phyloP scores from a whole-genome alignment of 805 yeast genomes.

The Lachancea mirantina region DNA sequence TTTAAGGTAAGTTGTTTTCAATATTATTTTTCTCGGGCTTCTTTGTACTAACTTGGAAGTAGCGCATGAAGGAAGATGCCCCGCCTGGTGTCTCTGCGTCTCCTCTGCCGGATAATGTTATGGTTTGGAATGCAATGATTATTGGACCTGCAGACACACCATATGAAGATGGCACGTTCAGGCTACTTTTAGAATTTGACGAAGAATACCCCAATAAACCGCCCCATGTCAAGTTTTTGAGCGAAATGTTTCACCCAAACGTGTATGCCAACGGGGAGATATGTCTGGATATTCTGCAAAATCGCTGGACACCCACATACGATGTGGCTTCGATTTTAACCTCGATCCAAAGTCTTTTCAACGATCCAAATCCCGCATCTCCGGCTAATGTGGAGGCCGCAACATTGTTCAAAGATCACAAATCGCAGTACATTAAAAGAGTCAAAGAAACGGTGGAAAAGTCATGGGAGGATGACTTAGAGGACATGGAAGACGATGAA shows the following conservation, averaged over 20 bases:
- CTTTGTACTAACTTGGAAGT: conserved; percentile 12
- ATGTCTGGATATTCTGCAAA: conserved; percentile 91
- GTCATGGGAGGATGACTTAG: conserved; percentile 81
- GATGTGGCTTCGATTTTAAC: conserved; percentile 95
- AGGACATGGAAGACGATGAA: conserved; percentile 34
- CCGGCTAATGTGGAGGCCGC: conserved; percentile 99
- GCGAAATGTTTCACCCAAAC: conserved; percentile 97
- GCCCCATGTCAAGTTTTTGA: conserved; percentile 81
- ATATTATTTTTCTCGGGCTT: conserved; percentile 5
- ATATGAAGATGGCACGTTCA: conserved; percentile 94
- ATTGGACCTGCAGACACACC: conserved; percentile 98
- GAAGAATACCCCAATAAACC: conserved; percentile 98
- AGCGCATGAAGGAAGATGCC: conserved; percentile 96
- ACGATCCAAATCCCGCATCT: conserved; percentile 93
- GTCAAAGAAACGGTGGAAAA: conserved; percentile 93
- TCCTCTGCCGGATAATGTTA: conserved; percentile 93
- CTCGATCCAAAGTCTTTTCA: conserved; percentile 81
- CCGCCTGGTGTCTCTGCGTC: conserved; percentile 98
- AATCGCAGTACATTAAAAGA: conserved; percentile 82
- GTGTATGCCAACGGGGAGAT: conserved; percentile 94
- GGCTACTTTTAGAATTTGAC: conserved; percentile 78
- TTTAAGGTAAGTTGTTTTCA: conserved; percentile 71
- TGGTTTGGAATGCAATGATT: conserved; percentile 96
- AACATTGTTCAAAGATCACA: conserved; percentile 87
- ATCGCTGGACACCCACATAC: conserved; percentile 97